Percentiles rank a stretch among this genome's conserved stretches.
Evolutionary conservation across 2,329 filamentous ascomycete species (phyloP).

Genomic region (Paracoccidioides brasiliensis): DNA sequence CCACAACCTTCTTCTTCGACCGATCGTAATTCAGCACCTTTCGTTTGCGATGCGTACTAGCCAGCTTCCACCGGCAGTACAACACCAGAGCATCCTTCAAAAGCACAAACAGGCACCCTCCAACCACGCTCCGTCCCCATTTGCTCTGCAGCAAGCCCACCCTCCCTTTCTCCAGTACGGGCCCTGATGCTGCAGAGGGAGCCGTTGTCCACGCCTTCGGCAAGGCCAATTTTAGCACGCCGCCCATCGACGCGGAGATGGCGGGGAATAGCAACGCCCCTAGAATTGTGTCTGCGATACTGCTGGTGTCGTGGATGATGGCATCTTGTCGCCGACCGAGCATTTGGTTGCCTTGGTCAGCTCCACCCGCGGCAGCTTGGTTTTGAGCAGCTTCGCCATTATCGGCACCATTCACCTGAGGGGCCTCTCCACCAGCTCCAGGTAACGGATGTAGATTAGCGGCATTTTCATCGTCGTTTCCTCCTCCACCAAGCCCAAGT

Average conservation of each 20-base stretch:
- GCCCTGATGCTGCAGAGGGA: constrained; percentile 29
- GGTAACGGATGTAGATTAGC: background rate
- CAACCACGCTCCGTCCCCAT: constrained; percentile 81
- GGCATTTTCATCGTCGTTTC: constrained; percentile 27
- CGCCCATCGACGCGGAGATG: constrained; percentile 66
- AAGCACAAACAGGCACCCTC: constrained; percentile 78
- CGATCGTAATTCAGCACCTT: constrained; percentile 36
- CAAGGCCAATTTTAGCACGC: constrained; percentile 54
- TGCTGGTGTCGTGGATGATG: constrained; percentile 41
- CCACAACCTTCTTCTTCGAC: constrained; percentile 22
- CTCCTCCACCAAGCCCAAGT: constrained; percentile 35
- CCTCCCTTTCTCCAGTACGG: constrained; percentile 28
- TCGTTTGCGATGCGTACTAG: constrained; percentile 34
- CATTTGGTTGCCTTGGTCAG: constrained; percentile 12
- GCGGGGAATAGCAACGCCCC: constrained; percentile 68
- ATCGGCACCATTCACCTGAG: background rate
- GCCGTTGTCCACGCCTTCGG: constrained; percentile 54
- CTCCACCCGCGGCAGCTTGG: background rate
- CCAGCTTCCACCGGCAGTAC: constrained; percentile 42
- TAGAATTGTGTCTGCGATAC: constrained; percentile 47
- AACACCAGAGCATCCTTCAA: constrained; percentile 56
- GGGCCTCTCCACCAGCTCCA: constrained; percentile 6
- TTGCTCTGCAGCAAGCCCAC: constrained; percentile 62
- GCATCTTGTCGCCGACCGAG: constrained; percentile 33
- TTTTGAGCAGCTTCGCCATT: background rate